Conservation (phyloP, 225 moss, liverwort and hornwort species). For the Rhytidiadelphus loreus region DNA sequence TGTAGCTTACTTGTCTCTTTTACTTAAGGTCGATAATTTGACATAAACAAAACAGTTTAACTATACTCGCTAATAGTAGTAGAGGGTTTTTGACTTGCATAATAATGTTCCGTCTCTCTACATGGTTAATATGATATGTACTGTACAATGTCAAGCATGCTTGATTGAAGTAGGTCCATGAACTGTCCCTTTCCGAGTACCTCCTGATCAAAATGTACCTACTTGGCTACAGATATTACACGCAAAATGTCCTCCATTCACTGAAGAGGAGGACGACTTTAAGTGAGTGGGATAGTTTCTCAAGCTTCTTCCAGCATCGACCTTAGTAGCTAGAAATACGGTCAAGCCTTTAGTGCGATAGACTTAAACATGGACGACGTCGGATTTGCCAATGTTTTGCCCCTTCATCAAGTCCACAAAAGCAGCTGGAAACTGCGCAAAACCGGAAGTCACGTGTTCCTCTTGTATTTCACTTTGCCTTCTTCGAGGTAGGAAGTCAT, state of each 20-base stretch:
- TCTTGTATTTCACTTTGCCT: conserved; percentile 49
- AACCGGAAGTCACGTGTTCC: conserved; percentile 43
- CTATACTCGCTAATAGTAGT: neutral
- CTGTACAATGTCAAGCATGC: neutral
- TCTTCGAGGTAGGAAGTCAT: conserved; percentile 32
- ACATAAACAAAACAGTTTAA: neutral
- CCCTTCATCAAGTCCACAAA: conserved; percentile 42
- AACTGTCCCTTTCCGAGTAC: neutral
- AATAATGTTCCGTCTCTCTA: neutral
- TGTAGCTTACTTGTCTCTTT: neutral
- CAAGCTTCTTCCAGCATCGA: no score
- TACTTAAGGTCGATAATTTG: neutral
- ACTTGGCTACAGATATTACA: neutral
- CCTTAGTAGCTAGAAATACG: neutral
- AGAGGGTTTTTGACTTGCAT: no score
- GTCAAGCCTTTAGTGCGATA: neutral
- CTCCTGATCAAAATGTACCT: neutral
- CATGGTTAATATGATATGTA: neutral
- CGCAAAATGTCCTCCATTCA: neutral
- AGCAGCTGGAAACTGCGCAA: conserved; percentile 35
- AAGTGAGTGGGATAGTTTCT: neutral
- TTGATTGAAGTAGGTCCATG: no score
- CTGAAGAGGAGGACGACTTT: neutral
- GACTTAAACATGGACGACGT: neutral
- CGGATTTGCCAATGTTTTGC: conserved; percentile 56